phyloP scores from a whole-genome alignment of 345 rosid species.

The Erysimum cheiranthoides region DNA sequence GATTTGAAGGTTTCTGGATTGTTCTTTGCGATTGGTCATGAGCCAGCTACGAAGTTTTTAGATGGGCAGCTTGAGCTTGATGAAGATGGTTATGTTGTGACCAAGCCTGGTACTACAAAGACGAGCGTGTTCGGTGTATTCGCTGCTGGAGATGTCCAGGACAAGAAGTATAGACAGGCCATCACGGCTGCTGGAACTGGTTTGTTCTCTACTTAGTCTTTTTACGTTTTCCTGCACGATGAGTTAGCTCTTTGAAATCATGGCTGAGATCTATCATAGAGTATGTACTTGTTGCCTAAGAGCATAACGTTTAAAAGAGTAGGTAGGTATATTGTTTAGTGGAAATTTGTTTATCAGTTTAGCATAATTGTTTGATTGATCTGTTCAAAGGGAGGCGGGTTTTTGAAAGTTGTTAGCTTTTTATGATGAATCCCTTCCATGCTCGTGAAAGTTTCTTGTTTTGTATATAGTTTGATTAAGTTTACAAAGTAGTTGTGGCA shows the following conservation, averaged over 20 bases:
- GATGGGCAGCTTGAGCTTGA: slow-evolving; percentile 85
- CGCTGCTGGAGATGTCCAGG: slow-evolving; percentile 99
- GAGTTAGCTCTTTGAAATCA: slow-evolving; percentile 10
- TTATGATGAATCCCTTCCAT: slow-evolving; percentile 7
- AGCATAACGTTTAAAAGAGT: background rate
- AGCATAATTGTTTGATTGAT: background rate
- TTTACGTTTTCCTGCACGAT: background rate
- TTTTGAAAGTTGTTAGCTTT: slow-evolving; percentile 5
- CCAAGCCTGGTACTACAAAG: slow-evolving; percentile 79
- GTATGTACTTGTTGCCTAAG: background rate
- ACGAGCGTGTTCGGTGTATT: slow-evolving; percentile 90
- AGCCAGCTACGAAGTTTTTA: slow-evolving; percentile 94
- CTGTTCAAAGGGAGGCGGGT: background rate
- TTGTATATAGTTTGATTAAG: background rate
- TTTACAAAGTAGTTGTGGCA: background rate
- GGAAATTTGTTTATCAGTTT: background rate
- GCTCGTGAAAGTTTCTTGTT: background rate
- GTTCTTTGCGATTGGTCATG: slow-evolving; percentile 98
- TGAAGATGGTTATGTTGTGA: slow-evolving; percentile 80
- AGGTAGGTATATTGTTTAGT: background rate
- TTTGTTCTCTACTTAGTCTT: slow-evolving; percentile 32
- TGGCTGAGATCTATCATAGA: background rate
- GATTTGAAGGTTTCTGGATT: slow-evolving; percentile 80
- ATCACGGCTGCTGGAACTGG: slow-evolving; percentile 97
- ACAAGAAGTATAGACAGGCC: slow-evolving; percentile 98